Evolutionary conservation across 2,329 filamentous ascomycete species (phyloP), one percentile per base, ranked within the genome.

Genomic region (Bisporella sp.): DNA sequence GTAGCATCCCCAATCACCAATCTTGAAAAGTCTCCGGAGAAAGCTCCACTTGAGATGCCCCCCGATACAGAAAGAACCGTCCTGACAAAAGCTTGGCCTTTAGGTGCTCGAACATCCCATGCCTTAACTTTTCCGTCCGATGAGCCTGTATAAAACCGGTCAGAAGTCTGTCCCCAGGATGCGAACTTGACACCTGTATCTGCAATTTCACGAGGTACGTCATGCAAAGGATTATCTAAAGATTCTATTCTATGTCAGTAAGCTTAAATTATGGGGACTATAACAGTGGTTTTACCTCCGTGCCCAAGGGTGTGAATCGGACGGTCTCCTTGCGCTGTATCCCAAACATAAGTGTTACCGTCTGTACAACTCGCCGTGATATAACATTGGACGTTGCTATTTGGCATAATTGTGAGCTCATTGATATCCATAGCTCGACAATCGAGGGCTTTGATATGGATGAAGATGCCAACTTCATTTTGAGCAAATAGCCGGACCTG

Each of bases 101-200:
- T 59, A 42, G 69, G 69, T 41, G 55, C 56, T 7, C 77, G 74
- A 6, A 84, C 66, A 54, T 84, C 79, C 81, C 81, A 85, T 2
- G 79, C 78, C 53, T 80, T 83, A 12, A 85, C 71, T 0, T 77
- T 70, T 1, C 81, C 81, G 53, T 85, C 81, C 1, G 81, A 83
- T 0, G 78, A 79, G 1, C 81, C 81, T 0, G 80, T 84, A 56
- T 84, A 85, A 41, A 85, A 73, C 0, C 80, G 72, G 49, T 81
- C 77, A 0, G 70, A 63, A 0, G 74, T 76, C 12, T 69, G 72
- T 1, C 78, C 81, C 81, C 81, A 85, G 4, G 79, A 74, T 0
- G 75, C 75, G 56, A 85, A 84, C 59, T 83, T 84, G 41, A 84
- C 78, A 2, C 81, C 81, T 0, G 77, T 76, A 51, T 84, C 81